Base-by-base conservation (phyloP, 2,329 filamentous ascomycete genomes). In the Verticillium albo-atrum region DNA sequence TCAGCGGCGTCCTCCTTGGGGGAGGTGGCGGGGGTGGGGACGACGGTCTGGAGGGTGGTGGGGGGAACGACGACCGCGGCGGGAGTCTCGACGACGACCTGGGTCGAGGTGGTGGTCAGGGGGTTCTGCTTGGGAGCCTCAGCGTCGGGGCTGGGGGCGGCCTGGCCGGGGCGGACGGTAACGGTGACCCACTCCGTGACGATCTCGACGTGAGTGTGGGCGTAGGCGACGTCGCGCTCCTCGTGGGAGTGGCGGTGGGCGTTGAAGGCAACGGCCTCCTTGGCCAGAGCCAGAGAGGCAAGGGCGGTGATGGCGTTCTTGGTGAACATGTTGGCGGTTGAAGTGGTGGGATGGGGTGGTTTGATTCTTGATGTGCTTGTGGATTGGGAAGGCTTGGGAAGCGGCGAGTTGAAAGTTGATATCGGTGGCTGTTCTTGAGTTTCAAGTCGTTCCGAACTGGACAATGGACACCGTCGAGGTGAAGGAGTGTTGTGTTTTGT, bases 261-360 rank as follows among this genome's bases (percentile, higher is more conserved):
- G 70, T 74, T 75, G 64, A 75, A 66, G 64, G 76, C 80, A 47
- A 75, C 60, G 61, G 73, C 74, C 68, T 79, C 74, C 65, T 77
- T 73, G 65, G 75, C 71, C 54, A 82, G 72, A 60, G 77, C 71
- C 59, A 76, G 71, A 58, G 76, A 77, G 58, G 75, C 74, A 60
- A 82, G 67, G 60, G 73, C 61, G 59, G 75, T 68, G 60, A 79
- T 61, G 66, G 77, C 26, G 56, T 66, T 72, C 65, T 78, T 80
- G 68, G 72, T 67, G 63, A 74, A 71, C 79, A 82, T 82, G 20
- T 62, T 75, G 70, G 62, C 20, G 56, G 34, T 60, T 62, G 63
- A 59, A 54, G 54, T 62, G 60, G 59, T n/a, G n/a, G n/a, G n/a
- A n/a, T n/a, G n/a, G n/a, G n/a, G n/a, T n/a, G n/a, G n/a, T n/a